phyloP scores from a whole-genome alignment of 2,329 filamentous ascomycete species.

The Stromatinia cepivora region DNA sequence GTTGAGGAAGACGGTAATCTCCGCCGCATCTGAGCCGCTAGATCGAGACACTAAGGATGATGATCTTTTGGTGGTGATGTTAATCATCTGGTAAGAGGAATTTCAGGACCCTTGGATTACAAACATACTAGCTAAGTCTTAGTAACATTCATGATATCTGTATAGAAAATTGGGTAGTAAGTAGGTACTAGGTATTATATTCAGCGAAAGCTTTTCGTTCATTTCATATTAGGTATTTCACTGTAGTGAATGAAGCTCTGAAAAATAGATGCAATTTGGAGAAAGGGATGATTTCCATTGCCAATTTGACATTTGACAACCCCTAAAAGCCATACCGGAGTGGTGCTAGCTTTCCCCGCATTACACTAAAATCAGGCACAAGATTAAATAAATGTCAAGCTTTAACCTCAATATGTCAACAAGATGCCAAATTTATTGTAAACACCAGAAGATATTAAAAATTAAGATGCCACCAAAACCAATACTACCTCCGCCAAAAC shows the following conservation, averaged over 20 bases:
- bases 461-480: constrained; percentile 37
- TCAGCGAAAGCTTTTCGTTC: too few relatives aligned
- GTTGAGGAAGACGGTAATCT: background rate
- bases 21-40: background rate
- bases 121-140: background rate
- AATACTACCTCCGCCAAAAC: constrained; percentile 25
- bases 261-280: too few relatives aligned
- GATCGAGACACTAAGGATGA: background rate
- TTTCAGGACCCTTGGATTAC: background rate
- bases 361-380: constrained; percentile 9
- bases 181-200: too few relatives aligned
- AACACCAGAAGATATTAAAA: background rate
- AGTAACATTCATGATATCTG: background rate
- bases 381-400: constrained; percentile 2
- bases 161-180: background rate
- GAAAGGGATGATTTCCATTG: too few relatives aligned
- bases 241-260: too few relatives aligned
- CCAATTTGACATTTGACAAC: background rate
- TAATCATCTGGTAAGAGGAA: background rate
- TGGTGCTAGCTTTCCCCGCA: constrained; percentile 8
- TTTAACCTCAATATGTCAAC: constrained; percentile 14
- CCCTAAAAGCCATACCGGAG: background rate
- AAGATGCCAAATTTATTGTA: constrained; percentile 7
- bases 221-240: too few relatives aligned
- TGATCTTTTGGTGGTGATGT: background rate